These are phyloP conservation scores for Westerdykella sp. DNA, from an alignment of 2,329 filamentous ascomycete species.

Conservation along the genomic window DNA sequence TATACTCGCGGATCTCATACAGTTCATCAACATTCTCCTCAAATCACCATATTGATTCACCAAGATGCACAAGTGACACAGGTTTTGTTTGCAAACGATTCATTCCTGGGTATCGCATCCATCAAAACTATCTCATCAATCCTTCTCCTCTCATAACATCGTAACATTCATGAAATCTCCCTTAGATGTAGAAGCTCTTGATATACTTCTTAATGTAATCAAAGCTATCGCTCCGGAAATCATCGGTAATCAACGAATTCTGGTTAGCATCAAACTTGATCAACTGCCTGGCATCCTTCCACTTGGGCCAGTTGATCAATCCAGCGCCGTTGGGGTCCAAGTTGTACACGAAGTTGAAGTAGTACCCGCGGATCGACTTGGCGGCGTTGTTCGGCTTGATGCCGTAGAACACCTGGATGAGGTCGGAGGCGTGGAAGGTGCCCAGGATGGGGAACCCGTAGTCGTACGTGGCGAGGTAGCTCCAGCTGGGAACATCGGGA, in stretches of 20 bases:
- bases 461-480: slow-evolving; percentile 67
- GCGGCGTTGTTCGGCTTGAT: slow-evolving; percentile 58
- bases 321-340: slow-evolving; percentile 59
- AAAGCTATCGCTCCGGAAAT: slow-evolving; percentile 44
- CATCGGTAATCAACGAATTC: slow-evolving; percentile 40
- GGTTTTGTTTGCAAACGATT: too few species aligned
- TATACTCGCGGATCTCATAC: too few species aligned
- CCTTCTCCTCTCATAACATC: too few species aligned
- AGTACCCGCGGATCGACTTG: slow-evolving; percentile 59
- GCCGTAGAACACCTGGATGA: slow-evolving; percentile 64
- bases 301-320: slow-evolving; percentile 50
- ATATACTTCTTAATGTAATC: slow-evolving; percentile 36
- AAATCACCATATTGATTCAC: too few species aligned
- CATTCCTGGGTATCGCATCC: too few species aligned
- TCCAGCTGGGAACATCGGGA: slow-evolving; percentile 61
- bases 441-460: slow-evolving; percentile 66
- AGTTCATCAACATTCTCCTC: too few species aligned
- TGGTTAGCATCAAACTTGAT: slow-evolving; percentile 42
- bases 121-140: too few species aligned
- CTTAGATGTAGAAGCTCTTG: slow-evolving; percentile 12
- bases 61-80: too few species aligned
- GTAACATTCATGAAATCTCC: neutral
- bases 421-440: slow-evolving; percentile 67
- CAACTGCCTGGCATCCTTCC: slow-evolving; percentile 47
- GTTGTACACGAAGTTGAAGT: slow-evolving; percentile 64